These are phyloP conservation scores for Kalmusia sp. DNA, from an alignment of 2,329 filamentous ascomycete genomes.

Conservation along the genomic window DNA sequence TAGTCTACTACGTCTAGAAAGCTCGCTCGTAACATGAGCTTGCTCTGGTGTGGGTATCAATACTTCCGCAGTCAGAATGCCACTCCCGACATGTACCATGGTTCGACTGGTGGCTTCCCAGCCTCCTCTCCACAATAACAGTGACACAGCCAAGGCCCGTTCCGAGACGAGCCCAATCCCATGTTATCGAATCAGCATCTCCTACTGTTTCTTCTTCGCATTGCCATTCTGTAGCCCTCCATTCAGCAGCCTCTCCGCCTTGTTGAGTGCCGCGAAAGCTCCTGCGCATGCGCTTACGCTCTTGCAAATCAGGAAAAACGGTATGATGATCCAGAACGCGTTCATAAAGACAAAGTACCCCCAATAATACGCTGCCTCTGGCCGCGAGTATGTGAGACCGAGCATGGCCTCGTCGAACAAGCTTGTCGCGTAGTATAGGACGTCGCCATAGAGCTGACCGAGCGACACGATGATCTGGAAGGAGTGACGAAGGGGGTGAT, in stretches of 20 bases:
- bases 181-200: not conserved
- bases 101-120: not conserved
- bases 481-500: conserved; percentile 64
- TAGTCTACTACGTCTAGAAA: not conserved
- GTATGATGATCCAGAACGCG: conserved; percentile 70
- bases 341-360: conserved; percentile 72
- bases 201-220: conserved; percentile 40
- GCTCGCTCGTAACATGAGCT: not conserved
- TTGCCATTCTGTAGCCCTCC: conserved; percentile 30
- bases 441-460: conserved; percentile 70
- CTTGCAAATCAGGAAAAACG: conserved; percentile 47
- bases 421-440: conserved; percentile 69
- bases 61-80: not conserved
- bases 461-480: conserved; percentile 67
- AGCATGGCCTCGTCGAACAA: conserved; percentile 66
- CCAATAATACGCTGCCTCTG: conserved; percentile 71
- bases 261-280: conserved; percentile 45
- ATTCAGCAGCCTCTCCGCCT: conserved; percentile 42
- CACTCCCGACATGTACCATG: not conserved
- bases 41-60: conserved; percentile 2
- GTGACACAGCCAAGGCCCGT: not conserved
- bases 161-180: not conserved
- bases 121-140: not conserved
- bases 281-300: conserved; percentile 41
- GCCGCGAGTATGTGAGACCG: conserved; percentile 63